Evolutionary conservation across 306 rosid species (phyloP).

Genomic region (Vigna mungo): DNA sequence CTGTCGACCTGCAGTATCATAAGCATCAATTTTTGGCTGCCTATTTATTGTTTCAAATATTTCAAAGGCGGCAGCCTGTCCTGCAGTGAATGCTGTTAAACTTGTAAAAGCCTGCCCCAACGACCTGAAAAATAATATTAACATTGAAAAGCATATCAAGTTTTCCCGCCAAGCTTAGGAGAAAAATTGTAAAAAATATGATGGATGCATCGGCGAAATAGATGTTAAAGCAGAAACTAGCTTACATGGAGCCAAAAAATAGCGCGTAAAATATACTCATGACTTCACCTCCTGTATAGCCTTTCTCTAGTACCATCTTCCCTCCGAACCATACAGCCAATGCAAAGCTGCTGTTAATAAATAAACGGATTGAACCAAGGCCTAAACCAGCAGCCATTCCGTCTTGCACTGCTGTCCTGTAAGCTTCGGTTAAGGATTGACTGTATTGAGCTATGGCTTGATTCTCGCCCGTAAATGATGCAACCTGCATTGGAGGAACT

Average conservation of each 20-base stretch:
- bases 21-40: constrained; percentile 58
- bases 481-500: constrained; percentile 57
- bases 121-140: constrained; percentile 44
- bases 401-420: constrained; percentile 67
- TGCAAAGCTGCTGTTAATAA: constrained; percentile 56
- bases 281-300: constrained; percentile 71
- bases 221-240: constrained; percentile 9
- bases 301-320: constrained; percentile 72
- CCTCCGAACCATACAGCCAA: constrained; percentile 78
- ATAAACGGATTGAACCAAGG: constrained; percentile 53
- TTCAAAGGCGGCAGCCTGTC: constrained; percentile 64
- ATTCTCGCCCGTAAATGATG: constrained; percentile 76
- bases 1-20: constrained; percentile 43
- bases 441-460: constrained; percentile 64
- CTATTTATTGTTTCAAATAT: constrained; percentile 62
- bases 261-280: constrained; percentile 59
- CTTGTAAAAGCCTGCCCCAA: constrained; percentile 61
- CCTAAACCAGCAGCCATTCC: constrained; percentile 71
- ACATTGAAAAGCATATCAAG: not conserved
- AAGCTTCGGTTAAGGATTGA: constrained; percentile 62
- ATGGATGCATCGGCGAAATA: constrained; percentile 1
- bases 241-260: constrained; percentile 73
- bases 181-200: constrained; percentile 4
- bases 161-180: constrained; percentile 15
- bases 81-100: constrained; percentile 61